phyloP scores from a whole-genome alignment of 768 basidiomycete species.

The Botryobasidium botryosum region DNA sequence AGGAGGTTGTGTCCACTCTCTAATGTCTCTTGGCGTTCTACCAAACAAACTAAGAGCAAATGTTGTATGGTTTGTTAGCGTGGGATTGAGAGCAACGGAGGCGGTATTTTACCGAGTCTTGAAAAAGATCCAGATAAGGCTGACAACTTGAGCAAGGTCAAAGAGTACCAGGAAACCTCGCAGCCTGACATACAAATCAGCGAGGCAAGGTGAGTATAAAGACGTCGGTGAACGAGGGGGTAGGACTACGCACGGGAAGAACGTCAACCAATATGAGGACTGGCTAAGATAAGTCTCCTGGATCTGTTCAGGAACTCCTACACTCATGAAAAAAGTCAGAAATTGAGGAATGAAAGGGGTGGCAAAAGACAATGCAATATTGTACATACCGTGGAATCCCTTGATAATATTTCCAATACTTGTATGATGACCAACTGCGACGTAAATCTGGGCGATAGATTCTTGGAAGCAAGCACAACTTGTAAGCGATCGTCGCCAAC shows the following conservation, averaged over 20 bases:
- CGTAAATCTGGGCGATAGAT: conserved; percentile 26
- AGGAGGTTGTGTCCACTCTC: conserved; percentile 80
- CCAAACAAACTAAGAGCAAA: conserved; percentile 44
- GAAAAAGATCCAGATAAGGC: conserved; percentile 71
- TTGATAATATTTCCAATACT: conserved; percentile 31
- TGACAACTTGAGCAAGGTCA: conserved; percentile 89
- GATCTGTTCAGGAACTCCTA: conserved; percentile 54
- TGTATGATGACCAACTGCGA: conserved; percentile 31
- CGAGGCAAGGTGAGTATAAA: neutral
- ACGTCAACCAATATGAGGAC: conserved; percentile 82
- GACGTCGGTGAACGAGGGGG: conserved; percentile 2
- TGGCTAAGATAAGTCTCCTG: conserved; percentile 85
- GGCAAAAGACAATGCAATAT: neutral
- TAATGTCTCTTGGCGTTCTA: conserved; percentile 75
- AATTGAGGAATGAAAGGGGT: neutral
- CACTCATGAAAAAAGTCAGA: neutral
- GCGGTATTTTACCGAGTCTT: conserved; percentile 56
- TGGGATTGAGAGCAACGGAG: neutral
- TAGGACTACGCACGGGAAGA: conserved; percentile 57
- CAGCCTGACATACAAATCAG: conserved; percentile 30
- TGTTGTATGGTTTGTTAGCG: conserved; percentile 3
- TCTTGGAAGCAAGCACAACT: conserved; percentile 17
- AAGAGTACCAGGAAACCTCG: conserved; percentile 91
- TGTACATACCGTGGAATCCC: conserved; percentile 28
- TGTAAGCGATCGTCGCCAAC: conserved; percentile 6